A percentile compares a stretch with the other conserved stretches of the same genome.
Evolutionary conservation across 805 yeast genomes (phyloP).

Genomic region (Wickerhamomyces chaumierensis): DNA sequence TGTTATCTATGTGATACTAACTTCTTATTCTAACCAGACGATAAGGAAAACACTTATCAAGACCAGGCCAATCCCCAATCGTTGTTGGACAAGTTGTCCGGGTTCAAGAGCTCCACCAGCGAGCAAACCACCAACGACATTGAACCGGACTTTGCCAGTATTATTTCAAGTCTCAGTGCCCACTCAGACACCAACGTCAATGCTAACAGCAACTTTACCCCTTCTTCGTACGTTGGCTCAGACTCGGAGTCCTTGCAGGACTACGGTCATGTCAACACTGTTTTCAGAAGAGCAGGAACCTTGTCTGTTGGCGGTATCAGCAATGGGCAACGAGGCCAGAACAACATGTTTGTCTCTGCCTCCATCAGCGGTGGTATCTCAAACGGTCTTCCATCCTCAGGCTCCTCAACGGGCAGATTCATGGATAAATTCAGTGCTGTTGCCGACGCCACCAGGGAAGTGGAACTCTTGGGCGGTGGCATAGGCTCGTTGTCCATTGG

Average conservation of each 20-base stretch:
- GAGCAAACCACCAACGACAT: background rate
- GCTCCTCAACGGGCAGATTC: conserved; percentile 28
- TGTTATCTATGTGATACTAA: background rate
- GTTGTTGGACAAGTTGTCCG: conserved; percentile 3
- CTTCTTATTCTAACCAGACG: background rate
- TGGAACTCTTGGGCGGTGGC: conserved; percentile 36
- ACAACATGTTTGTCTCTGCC: conserved; percentile 42
- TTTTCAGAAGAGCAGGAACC: conserved; percentile 33
- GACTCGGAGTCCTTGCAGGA: conserved; percentile 29
- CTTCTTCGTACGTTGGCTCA: conserved; percentile 19
- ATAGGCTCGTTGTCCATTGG: conserved; percentile 28
- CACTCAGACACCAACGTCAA: conserved; percentile 11
- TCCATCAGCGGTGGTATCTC: conserved; percentile 41
- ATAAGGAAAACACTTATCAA: background rate
- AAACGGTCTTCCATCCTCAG: conserved; percentile 11
- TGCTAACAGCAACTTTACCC: conserved; percentile 3
- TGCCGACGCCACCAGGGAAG: conserved; percentile 60
- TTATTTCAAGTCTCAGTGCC: conserved; percentile 21
- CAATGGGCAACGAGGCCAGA: conserved; percentile 10
- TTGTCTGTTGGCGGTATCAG: conserved; percentile 27
- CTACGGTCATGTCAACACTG: conserved; percentile 29
- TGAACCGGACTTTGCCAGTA: conserved; percentile 20
- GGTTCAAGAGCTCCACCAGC: background rate
- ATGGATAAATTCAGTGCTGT: conserved; percentile 53
- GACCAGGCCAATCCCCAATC: background rate